phyloP scores from a whole-genome alignment of 192 early-diverging fungal genomes.

The Backusella psychrophila region DNA sequence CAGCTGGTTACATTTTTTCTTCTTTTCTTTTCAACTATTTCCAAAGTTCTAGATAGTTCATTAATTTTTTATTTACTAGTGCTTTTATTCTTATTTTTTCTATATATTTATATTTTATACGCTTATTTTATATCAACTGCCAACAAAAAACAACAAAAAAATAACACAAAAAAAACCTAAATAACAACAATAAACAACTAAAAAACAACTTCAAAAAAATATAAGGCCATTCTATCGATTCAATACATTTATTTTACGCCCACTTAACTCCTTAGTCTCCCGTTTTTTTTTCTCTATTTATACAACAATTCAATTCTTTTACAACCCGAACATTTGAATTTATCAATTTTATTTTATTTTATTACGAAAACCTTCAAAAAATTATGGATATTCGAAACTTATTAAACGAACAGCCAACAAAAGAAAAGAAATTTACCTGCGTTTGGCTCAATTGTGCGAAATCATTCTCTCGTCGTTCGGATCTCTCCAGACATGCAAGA shows the following conservation, averaged over 20 bases:
- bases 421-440: conserved; percentile 49
- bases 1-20: not conserved
- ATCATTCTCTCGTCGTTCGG: conserved; percentile 66
- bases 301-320: not conserved
- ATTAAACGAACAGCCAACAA: conserved; percentile 3
- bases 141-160: not conserved
- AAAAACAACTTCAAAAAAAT: conserved; percentile 1
- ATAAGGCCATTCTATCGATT: not conserved
- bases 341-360: not conserved
- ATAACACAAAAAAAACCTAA: not conserved
- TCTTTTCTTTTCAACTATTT: conserved; percentile 7
- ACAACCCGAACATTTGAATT: not conserved
- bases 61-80: not conserved
- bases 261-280: not conserved
- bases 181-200: not conserved
- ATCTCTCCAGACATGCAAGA: conserved; percentile 67
- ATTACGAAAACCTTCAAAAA: not conserved
- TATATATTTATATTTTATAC: not conserved
- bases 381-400: conserved; percentile 20
- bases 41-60: not conserved
- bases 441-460: conserved; percentile 62
- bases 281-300: not conserved
- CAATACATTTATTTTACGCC: not conserved
- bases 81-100: conserved; percentile 1
- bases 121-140: not conserved